Percentiles rank a stretch among this genome's conserved stretches.
Conservation (phyloP, 2,329 filamentous ascomycete genomes). For the Lachnellula suecica region DNA sequence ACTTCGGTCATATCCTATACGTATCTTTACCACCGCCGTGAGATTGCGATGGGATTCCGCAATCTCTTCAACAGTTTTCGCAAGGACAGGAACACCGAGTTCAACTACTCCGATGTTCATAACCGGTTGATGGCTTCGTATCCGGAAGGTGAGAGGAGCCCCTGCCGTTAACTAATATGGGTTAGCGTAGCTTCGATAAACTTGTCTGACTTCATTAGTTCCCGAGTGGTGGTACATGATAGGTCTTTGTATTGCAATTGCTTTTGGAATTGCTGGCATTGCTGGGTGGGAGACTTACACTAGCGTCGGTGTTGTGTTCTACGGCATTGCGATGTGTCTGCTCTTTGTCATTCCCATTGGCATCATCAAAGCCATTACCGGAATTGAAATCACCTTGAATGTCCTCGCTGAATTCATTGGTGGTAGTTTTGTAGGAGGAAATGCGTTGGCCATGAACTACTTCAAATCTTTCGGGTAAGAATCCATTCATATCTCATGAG, state of each 20-base stretch:
- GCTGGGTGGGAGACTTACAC: conserved; percentile 51
- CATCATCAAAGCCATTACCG: conserved; percentile 44
- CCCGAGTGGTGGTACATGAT: conserved; percentile 56
- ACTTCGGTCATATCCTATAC: conserved; percentile 70
- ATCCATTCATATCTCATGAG: conserved; percentile 44
- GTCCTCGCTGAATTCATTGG: conserved; percentile 71
- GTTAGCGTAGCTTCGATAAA: background rate
- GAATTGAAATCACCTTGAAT: conserved; percentile 56
- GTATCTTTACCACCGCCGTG: conserved; percentile 64
- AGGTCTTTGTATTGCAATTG: conserved; percentile 43
- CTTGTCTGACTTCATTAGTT: conserved; percentile 14
- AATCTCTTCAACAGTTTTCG: conserved; percentile 39
- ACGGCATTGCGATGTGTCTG: conserved; percentile 30
- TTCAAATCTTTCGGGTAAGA: conserved; percentile 74
- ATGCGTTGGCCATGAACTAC: conserved; percentile 72
- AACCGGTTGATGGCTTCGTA: conserved; percentile 49
- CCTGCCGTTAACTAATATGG: conserved; percentile 12
- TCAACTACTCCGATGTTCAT: conserved; percentile 44
- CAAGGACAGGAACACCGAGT: conserved; percentile 32
- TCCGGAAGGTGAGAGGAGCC: conserved; percentile 31
- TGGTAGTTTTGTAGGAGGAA: conserved; percentile 66
- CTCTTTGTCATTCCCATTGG: conserved; percentile 35
- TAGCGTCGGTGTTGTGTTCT: conserved; percentile 36
- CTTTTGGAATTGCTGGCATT: conserved; percentile 46
- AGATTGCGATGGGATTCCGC: conserved; percentile 54